Evolutionary conservation across 202 grass and related monocot genomes (phyloP).

Genomic region (Saccharum hybrid): DNA sequence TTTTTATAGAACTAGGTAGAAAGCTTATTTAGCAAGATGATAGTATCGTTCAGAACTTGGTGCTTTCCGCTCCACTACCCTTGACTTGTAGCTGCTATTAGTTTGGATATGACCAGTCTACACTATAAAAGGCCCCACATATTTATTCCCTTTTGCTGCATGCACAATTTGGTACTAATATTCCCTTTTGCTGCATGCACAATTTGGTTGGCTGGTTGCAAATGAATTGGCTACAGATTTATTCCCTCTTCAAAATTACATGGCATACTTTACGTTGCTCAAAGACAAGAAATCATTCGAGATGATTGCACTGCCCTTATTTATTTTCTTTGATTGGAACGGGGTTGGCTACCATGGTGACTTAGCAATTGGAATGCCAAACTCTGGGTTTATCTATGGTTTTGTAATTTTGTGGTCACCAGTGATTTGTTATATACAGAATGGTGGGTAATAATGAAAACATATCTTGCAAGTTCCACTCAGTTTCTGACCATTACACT

Average conservation of each 20-base stretch:
- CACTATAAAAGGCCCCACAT: not conserved
- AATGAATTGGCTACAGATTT: not conserved
- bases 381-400: not conserved
- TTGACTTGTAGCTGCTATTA: not conserved
- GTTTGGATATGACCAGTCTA: not conserved
- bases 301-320: not conserved
- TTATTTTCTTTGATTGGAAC: not conserved
- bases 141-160: not conserved
- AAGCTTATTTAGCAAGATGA: constrained; percentile 2
- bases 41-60: not conserved
- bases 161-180: too few relatives aligned
- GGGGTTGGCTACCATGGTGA: not conserved
- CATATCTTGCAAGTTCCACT: not conserved
- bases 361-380: not conserved
- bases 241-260: not conserved
- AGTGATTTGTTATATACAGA: not conserved
- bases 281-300: not conserved
- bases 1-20: not conserved
- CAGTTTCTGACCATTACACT: not conserved
- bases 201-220: not conserved
- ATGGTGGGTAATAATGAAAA: not conserved
- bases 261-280: not conserved
- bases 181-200: not conserved
- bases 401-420: not conserved
- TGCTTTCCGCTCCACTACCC: not conserved